A percentile compares a stretch with the other conserved stretches of the same genome.
Conservation (phyloP, 2,329 filamentous ascomycete genomes). For the Aureobasidium melanogenum region DNA sequence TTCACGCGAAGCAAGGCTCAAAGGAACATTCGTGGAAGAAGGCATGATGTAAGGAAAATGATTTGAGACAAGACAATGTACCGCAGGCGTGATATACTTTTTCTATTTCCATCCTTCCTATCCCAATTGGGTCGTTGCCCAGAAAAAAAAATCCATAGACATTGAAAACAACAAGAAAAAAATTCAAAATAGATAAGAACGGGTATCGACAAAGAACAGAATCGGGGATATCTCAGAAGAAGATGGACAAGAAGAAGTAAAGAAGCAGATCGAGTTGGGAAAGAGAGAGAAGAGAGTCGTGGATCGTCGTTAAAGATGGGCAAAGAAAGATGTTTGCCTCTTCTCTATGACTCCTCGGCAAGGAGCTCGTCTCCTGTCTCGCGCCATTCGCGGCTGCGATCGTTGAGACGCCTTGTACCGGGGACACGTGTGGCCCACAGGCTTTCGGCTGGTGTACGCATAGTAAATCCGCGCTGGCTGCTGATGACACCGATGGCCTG, state of each 20-base stretch:
- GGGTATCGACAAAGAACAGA: conserved; percentile 7
- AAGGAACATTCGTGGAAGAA: neutral
- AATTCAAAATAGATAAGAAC: neutral
- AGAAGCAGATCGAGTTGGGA: neutral
- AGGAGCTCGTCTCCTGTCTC: conserved; percentile 63
- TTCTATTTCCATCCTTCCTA: neutral
- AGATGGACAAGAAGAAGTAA: neutral
- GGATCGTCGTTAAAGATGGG: neutral
- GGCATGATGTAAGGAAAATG: neutral
- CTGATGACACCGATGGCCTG: conserved; percentile 96
- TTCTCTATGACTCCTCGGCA: conserved; percentile 15
- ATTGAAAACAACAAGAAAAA: neutral
- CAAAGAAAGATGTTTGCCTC: neutral
- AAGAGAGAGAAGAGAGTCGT: neutral
- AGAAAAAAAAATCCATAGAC: neutral
- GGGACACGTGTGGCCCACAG: conserved; percentile 78
- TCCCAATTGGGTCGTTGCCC: neutral
- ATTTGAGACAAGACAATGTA: neutral
- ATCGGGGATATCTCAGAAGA: neutral
- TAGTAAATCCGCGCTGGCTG: conserved; percentile 87
- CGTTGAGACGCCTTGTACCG: conserved; percentile 73
- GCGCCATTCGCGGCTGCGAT: conserved; percentile 83
- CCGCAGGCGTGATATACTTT: neutral
- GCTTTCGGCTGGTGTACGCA: conserved; percentile 78
- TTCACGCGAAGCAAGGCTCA: no score